Base-by-base conservation (phyloP, 352 stramenopile species). In the Pythium brachiatum region DNA sequence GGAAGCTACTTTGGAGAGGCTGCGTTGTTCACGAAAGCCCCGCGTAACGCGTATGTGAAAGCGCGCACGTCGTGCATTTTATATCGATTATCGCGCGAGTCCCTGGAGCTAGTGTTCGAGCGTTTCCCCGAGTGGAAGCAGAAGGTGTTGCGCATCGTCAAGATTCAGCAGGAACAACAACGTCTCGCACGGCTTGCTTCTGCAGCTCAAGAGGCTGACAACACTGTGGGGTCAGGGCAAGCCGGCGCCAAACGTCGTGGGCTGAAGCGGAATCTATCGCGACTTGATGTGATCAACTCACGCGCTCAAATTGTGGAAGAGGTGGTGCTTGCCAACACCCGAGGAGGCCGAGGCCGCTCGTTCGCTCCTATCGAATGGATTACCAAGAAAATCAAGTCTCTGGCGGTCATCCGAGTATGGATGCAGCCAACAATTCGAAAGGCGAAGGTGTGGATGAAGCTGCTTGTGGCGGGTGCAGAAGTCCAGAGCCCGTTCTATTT, bases 101-200 rank as follows among this genome's bases (percentile, higher is more conserved):
- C 79, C 7, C 67, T 89, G 12, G 74, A 87, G 26, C 64, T 84
- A 11, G 79, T 89, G 0, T 89, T 89, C 50, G 77, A 84, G 26
- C 43, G 76, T 9, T 85, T 87, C 51, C 79, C 79, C 0, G 75
- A 86, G 23, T 89, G 79, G 79, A 89, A 86, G 39, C 67, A 68
- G 1, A 79, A 78, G 43, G 79, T 86, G 2, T 53, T 83, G 38
- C 74, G 76, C 32, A 88, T 79, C 15, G 74, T 78, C 21, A 85
- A 73, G 21, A 83, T 81, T n/a, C 72, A 83, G 57, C 69, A 88
- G 38, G 75, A 89, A 20, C 81, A 92, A 31, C 77, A 84, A 23
- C 62, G 75, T 7, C 62, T 86, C 26, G 70, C 75, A 18, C 79
- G 75, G 11, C 41, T 83, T 1, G 74, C 75, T 0, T 66, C 70